phyloP scores from a whole-genome alignment of 805 yeast genomes.

The Citeromyces nyonsensis region DNA sequence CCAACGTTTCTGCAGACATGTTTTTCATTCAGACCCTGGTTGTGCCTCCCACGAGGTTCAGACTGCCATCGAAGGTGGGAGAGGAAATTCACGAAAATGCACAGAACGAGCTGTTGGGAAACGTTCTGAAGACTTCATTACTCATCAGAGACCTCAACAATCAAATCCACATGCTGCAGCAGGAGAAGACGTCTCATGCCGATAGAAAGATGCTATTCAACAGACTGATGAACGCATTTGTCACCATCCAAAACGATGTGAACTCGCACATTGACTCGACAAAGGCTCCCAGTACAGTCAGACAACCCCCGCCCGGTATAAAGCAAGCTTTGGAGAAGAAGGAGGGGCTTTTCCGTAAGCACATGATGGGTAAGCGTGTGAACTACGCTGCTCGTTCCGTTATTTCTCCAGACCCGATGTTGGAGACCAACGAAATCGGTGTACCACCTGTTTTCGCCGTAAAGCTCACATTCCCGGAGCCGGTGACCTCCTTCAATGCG shows the following conservation, averaged over 20 bases:
- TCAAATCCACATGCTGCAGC: constrained; percentile 51
- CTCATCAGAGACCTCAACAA: constrained; percentile 83
- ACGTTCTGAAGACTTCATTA: constrained; percentile 64
- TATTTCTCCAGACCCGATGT: constrained; percentile 95
- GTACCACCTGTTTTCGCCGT: constrained; percentile 97
- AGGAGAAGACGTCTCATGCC: constrained; percentile 43
- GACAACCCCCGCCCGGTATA: constrained; percentile 82
- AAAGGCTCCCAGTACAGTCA: constrained; percentile 68
- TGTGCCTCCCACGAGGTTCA: constrained; percentile 93
- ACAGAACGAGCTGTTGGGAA: constrained; percentile 78
- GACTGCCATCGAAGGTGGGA: constrained; percentile 93
- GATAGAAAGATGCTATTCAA: constrained; percentile 70
- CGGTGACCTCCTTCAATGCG: constrained; percentile 85
- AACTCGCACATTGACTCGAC: constrained; percentile 88
- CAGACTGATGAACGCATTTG: constrained; percentile 90
- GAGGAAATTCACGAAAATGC: constrained; percentile 92
- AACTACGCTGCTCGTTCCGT: constrained; percentile 98
- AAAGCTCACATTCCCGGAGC: constrained; percentile 94
- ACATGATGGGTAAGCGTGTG: constrained; percentile 99
- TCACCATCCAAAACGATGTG: constrained; percentile 87
- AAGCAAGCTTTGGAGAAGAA: constrained; percentile 96
- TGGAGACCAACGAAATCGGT: constrained; percentile 96
- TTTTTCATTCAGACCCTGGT: constrained; percentile 80
- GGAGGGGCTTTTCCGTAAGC: constrained; percentile 95
- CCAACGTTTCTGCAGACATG: constrained; percentile 51